Percentiles rank a stretch among this genome's conserved stretches.
These are phyloP conservation scores for Fusarium anguioides DNA, from an alignment of 2,329 filamentous ascomycete genomes.

Conservation along the genomic window DNA sequence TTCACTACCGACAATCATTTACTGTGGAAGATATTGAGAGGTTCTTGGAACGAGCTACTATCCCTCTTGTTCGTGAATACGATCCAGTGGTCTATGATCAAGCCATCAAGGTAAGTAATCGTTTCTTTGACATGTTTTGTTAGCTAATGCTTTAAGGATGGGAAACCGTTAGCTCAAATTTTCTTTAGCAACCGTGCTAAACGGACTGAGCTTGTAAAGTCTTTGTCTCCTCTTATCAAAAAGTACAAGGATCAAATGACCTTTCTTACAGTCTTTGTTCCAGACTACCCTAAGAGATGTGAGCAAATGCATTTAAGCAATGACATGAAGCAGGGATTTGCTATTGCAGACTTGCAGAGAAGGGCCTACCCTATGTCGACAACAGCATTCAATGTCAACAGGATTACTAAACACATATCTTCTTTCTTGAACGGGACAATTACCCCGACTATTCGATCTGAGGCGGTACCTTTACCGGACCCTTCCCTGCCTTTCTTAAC, in stretches of 20 bases:
- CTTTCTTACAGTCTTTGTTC: not conserved
- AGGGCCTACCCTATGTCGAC: conserved; percentile 4
- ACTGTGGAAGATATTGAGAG: not conserved
- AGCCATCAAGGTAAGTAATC: not conserved
- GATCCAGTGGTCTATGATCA: not conserved
- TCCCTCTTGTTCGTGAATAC: not conserved
- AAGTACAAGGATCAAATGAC: not conserved
- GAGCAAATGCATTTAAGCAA: not conserved
- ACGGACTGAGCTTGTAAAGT: not conserved
- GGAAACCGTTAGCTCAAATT: not conserved
- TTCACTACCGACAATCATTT: not conserved
- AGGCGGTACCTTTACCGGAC: not conserved
- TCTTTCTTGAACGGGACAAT: not conserved
- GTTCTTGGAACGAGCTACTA: not conserved
- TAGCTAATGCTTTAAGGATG: not conserved
- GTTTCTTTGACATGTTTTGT: rapidly evolving
- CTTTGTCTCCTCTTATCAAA: not conserved
- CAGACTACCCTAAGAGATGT: not conserved
- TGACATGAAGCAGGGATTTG: not conserved
- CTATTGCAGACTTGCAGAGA: not conserved
- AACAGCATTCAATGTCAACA: not conserved
- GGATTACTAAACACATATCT: not conserved
- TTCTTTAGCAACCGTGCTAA: not conserved
- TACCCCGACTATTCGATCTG: not conserved
- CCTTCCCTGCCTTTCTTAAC: not conserved